Evolutionary conservation across 306 rosid genomes (phyloP), one percentile per base, ranked within the genome.

Genomic region (Cicer cuneatum): DNA sequence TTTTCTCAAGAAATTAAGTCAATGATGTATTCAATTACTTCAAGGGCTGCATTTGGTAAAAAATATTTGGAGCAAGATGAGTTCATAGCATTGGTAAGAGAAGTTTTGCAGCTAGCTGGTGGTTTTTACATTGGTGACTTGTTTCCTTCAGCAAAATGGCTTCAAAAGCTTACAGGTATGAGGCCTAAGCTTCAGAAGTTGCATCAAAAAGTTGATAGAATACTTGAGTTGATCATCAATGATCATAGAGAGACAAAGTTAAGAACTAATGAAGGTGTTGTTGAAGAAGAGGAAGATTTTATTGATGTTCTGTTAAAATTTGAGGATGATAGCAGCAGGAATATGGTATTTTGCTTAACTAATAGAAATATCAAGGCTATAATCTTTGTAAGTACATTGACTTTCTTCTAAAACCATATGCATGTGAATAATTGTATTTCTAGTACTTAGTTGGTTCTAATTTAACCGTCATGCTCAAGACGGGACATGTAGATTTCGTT

Each of bases 31-130:
- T 7, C 53, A 0, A 58, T 84, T 16, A 74, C 73, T 58, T 57
- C 85, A 10, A 52, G 60, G 35, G 78, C 83, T 3, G 88, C 85
- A 1, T 74, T 87, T 47, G 90, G 88, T 5, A 74, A 70, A 39
- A 53, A 62, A 10, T 35, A n/a, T 66, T 58, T 18, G 4, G 83
- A 76, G 14, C 87, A 84, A 16, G 81, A 75, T 2, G 58, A 53
- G 1, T 84, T 83, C 57, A 29, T 63, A 3, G 5, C 41, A 3
- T 1, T 37, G 0, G 9, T 56, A 13, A 53, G 63, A 72, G 62
- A 64, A 18, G 12, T 2, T 1, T 3, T 46, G 1, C 15, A 16
- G 8, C 14, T 10, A 1, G 78, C 54, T 0, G 71, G 35, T 12
- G 87, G 88, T 7, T 82, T 84, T 14, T n/a, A 54, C 62, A 38